Percentiles rank a stretch among this genome's conserved stretches.
These are phyloP conservation scores for Metarhizium robertsii DNA, from an alignment of 2,329 filamentous ascomycete species.

Conservation along the genomic window DNA sequence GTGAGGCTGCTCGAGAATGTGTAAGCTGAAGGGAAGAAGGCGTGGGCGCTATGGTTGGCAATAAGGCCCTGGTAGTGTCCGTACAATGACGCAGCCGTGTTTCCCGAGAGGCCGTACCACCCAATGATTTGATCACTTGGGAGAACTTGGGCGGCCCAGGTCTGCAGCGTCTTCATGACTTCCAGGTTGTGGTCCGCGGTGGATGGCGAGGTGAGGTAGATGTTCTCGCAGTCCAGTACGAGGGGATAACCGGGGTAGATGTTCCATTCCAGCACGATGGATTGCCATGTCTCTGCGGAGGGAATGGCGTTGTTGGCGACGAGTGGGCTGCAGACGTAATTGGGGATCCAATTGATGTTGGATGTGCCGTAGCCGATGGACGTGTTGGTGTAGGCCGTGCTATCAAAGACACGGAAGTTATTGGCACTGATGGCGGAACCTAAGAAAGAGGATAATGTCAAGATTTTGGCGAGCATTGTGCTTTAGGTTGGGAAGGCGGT, in stretches of 20 bases:
- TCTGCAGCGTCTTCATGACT: constrained; percentile 5
- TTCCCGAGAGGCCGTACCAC: constrained; percentile 6
- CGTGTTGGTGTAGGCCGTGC: constrained; percentile 5
- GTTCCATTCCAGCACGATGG: constrained; percentile 4
- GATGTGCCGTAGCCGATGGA: constrained; percentile 5
- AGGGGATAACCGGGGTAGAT: constrained; percentile 1
- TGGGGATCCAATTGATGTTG: constrained; percentile 6
- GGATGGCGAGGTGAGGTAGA: constrained; percentile 1
- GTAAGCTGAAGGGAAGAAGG: constrained; percentile 6
- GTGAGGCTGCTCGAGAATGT: background rate
- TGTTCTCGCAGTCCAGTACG: constrained; percentile 6
- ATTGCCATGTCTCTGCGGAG: background rate
- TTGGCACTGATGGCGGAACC: background rate
- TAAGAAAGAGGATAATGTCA: background rate
- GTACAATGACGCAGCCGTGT: background rate
- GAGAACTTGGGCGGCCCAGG: constrained; percentile 5
- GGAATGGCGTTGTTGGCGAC: constrained; percentile 1
- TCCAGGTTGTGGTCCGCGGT: constrained; percentile 2
- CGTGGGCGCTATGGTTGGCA: constrained; percentile 4
- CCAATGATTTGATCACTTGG: constrained; percentile 5
- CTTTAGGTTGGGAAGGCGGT: background rate
- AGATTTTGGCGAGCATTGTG: background rate
- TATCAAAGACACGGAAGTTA: constrained; percentile 6
- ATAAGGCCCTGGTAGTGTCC: constrained; percentile 3
- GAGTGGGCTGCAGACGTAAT: constrained; percentile 4